Evolutionary conservation across 805 yeast species (phyloP), one percentile per base, ranked within the genome.

Genomic region (Yarrowia alimentaria): DNA sequence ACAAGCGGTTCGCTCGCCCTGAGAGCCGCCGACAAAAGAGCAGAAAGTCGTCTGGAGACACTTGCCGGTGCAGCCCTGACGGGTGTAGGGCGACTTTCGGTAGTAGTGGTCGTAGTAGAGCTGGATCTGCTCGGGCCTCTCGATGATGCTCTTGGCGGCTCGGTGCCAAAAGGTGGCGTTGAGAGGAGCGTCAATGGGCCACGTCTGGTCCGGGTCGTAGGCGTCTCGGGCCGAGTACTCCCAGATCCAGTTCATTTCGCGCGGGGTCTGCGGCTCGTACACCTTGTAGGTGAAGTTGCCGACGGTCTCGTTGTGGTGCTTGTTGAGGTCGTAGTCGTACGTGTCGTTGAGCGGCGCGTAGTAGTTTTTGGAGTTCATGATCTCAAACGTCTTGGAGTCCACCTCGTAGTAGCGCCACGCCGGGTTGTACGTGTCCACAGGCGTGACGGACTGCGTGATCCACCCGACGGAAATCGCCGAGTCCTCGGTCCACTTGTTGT

Each of bases 401-500:
- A 83, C 81, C 57, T 78, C 79, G 59, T 83, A 83, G 66, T 80
- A 81, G 62, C 85, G 75, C 84, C 86, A 83, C 19, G 80, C 74
- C 5, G 90, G 90, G 62, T 83, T 83, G 58, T 75, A 72, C 42
- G 76, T 71, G 8, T 70, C 65, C 61, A 72, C 70, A 6, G 88
- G 85, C 5, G 87, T 80, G 29, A 83, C 76, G 0, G 86, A 78
- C 54, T 79, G 88, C 3, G 77, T 73, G 52, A 82, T 73, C 80
- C 83, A 81, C 1, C 83, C 81, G 67, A 77, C 72, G 57, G 75
- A 73, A 22, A 81, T 56, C 3, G 77, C 67, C 4, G 70, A 14
- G 16, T 29, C 26, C 14, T 29, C 29, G 13, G 45, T 69, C 54
- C 64, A 65, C 13, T 66, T 59, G 22, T 73, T 75, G 58, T 73